These are phyloP conservation scores for Xanthoconium stramineum DNA, from an alignment of 768 basidiomycete genomes.

Conservation along the genomic window DNA sequence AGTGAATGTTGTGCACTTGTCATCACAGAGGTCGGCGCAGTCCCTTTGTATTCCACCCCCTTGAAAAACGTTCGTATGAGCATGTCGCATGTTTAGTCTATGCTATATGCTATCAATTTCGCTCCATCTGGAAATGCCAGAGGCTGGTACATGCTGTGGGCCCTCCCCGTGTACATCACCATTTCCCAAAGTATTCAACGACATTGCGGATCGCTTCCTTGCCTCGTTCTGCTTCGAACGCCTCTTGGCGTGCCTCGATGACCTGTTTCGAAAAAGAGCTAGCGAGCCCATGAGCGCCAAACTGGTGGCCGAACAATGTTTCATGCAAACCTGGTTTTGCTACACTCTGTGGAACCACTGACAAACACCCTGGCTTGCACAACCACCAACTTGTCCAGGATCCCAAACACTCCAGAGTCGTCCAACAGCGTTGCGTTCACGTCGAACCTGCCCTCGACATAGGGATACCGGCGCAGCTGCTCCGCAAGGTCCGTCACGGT, in stretches of 20 bases:
- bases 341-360: slow-evolving; percentile 45
- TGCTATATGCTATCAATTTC: slow-evolving; percentile 16
- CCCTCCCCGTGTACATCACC: not conserved
- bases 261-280: slow-evolving; percentile 58
- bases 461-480: slow-evolving; percentile 26
- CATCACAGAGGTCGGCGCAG: not conserved
- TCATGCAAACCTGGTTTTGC: slow-evolving; percentile 42
- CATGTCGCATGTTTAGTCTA: slow-evolving; percentile 28
- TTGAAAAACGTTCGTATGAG: slow-evolving; percentile 25
- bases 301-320: not conserved
- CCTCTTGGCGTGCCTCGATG: slow-evolving; percentile 38
- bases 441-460: slow-evolving; percentile 19
- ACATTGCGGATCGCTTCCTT: slow-evolving; percentile 33
- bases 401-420: slow-evolving; percentile 51
- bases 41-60: not conserved
- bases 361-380: slow-evolving; percentile 48
- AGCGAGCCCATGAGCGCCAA: not conserved
- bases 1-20: slow-evolving; percentile 35
- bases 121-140: too few relatives aligned
- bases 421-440: slow-evolving; percentile 33
- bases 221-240: slow-evolving; percentile 10
- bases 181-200: slow-evolving; percentile 44
- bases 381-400: slow-evolving; percentile 56
- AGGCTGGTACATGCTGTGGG: too few relatives aligned
- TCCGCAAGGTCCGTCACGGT: slow-evolving; percentile 43